phyloP scores from a whole-genome alignment of 2,329 filamentous ascomycete species.

The Colletotrichum truncatum region DNA sequence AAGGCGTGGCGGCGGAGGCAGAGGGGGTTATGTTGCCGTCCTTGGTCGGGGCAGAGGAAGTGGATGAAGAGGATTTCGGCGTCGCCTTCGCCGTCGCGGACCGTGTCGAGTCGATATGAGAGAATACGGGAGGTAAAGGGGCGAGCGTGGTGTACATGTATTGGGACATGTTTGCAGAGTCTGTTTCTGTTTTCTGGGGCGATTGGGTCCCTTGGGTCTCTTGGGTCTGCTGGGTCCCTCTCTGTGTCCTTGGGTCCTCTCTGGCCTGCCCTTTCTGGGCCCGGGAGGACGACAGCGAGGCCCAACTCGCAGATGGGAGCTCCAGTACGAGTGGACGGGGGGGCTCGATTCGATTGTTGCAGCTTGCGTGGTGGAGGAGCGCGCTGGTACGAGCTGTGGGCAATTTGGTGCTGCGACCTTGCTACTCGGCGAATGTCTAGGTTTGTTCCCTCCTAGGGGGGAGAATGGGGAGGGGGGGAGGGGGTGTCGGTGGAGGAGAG shows the following conservation, averaged over 20 bases:
- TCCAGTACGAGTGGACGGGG: slow-evolving; percentile 8
- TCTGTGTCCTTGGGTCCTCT: slow-evolving; percentile 7
- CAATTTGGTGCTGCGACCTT: slow-evolving; percentile 4
- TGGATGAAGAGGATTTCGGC: neutral
- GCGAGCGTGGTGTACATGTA: slow-evolving; percentile 33
- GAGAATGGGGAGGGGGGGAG: neutral
- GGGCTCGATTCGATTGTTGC: neutral
- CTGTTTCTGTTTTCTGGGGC: slow-evolving; percentile 21
- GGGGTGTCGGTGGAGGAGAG: slow-evolving; percentile 11
- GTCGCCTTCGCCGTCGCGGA: slow-evolving; percentile 16
- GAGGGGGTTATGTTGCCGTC: neutral
- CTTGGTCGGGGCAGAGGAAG: neutral
- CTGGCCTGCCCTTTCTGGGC: slow-evolving; percentile 20
- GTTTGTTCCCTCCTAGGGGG: neutral
- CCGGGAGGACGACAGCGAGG: slow-evolving; percentile 22
- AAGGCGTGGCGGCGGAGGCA: slow-evolving; percentile 19
- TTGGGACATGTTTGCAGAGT: slow-evolving; percentile 30
- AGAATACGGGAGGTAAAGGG: slow-evolving; percentile 30
- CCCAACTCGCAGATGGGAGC: slow-evolving; percentile 20
- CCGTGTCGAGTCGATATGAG: slow-evolving; percentile 17
- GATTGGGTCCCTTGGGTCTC: slow-evolving; percentile 1
- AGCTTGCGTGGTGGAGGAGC: neutral
- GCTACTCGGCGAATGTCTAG: neutral
- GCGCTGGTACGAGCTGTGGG: neutral
- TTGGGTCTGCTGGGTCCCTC: neutral